Percentiles rank a stretch among this genome's conserved stretches.
phyloP scores from a whole-genome alignment of 129 eudicot genomes.

The Glebionis coronaria region DNA sequence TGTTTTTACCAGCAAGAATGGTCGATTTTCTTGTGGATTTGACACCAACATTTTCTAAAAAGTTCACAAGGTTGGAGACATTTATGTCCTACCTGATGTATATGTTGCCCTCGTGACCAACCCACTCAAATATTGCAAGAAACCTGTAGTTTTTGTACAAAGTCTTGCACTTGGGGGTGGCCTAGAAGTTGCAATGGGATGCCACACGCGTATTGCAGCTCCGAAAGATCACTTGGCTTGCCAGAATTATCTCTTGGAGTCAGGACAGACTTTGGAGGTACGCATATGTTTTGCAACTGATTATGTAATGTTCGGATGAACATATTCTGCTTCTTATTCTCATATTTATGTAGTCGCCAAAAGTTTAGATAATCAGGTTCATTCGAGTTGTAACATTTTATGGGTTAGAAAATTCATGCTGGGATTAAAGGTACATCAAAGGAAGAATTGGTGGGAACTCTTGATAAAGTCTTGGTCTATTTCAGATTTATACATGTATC shows the following conservation, averaged over 20 bases:
- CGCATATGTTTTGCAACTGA: not conserved
- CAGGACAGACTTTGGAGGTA: slow-evolving; percentile 94
- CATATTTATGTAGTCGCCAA: no score
- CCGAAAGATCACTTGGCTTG: slow-evolving; percentile 84
- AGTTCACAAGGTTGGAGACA: slow-evolving; percentile 79
- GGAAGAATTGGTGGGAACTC: no score
- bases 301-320: no score
- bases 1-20: no score
- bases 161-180: slow-evolving; percentile 99
- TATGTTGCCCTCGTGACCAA: slow-evolving; percentile 61
- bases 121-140: slow-evolving; percentile 77
- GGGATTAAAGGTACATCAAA: no score
- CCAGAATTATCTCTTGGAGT: slow-evolving; percentile 96
- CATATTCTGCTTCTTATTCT: no score
- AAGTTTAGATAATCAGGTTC: no score
- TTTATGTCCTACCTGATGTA: slow-evolving; percentile 60
- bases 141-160: slow-evolving; percentile 84
- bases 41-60: slow-evolving; percentile 79
- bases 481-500: no score
- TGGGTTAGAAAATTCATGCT: no score
- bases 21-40: slow-evolving; percentile 90
- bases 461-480: no score
- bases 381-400: no score
- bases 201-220: slow-evolving; percentile 89
- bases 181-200: slow-evolving; percentile 83